These are phyloP conservation scores for Tulasnella sp. DNA, from an alignment of 768 basidiomycete genomes.

Conservation along the genomic window DNA sequence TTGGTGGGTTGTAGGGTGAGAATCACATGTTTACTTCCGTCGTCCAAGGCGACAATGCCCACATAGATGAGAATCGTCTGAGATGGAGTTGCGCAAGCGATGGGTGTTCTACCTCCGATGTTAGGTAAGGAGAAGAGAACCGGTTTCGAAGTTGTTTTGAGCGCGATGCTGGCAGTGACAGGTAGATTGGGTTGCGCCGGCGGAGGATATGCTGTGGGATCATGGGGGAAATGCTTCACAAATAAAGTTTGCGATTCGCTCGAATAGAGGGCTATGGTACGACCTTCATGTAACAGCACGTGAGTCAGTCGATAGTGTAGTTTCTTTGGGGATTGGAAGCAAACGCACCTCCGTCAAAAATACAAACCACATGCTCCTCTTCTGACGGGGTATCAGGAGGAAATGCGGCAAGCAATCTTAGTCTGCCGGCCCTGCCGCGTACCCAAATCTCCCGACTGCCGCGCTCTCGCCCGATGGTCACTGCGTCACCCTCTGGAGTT, in stretches of 20 bases:
- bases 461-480: constrained; percentile 58
- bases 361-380: constrained; percentile 5
- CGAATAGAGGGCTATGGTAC: constrained; percentile 23
- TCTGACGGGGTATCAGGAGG: neutral
- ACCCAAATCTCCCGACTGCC: constrained; percentile 60
- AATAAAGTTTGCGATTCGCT: constrained; percentile 7
- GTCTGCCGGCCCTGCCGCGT: constrained; percentile 44
- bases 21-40: constrained; percentile 32
- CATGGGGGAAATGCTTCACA: constrained; percentile 24
- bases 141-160: constrained; percentile 18
- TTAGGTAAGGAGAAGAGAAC: constrained; percentile 19
- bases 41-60: neutral
- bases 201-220: neutral
- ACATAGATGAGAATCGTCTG: constrained; percentile 2
- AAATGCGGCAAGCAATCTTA: constrained; percentile 8
- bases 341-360: constrained; percentile 16
- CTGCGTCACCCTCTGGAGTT: constrained; percentile 72
- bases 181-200: neutral
- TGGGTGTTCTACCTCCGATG: constrained; percentile 5
- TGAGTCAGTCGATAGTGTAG: neutral
- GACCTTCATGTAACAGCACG: neutral
- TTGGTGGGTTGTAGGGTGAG: constrained; percentile 49
- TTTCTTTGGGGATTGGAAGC: neutral
- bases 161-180: constrained; percentile 6
- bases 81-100: constrained; percentile 15